These are phyloP conservation scores for Pyrenochaeta sp. DNA, from an alignment of 2,329 filamentous ascomycete species.

Conservation along the genomic window DNA sequence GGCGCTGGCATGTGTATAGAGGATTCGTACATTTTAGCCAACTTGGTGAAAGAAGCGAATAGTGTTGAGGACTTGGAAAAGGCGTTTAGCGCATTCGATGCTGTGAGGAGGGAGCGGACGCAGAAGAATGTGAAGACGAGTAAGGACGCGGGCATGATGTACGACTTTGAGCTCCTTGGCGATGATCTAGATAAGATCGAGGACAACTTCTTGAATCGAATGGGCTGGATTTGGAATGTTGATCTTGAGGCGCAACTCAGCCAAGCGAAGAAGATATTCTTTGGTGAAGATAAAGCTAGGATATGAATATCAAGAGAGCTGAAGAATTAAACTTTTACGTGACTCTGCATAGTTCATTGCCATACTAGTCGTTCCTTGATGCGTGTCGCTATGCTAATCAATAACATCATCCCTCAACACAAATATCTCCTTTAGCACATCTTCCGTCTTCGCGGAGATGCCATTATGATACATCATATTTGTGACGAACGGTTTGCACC, in stretches of 20 bases:
- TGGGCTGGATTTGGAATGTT: constrained; percentile 54
- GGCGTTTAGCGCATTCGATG: constrained; percentile 41
- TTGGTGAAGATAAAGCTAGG: constrained; percentile 12
- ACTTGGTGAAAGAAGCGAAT: constrained; percentile 39
- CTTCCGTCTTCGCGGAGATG: constrained; percentile 74
- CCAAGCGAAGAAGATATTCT: constrained; percentile 41
- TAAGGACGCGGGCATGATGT: constrained; percentile 46
- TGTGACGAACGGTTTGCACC: constrained; percentile 82
- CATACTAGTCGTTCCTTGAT: not conserved
- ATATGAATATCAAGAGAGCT: constrained; percentile 1
- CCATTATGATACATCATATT: constrained; percentile 91
- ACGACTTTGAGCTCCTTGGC: constrained; percentile 50
- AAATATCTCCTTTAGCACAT: constrained; percentile 80
- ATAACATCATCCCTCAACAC: constrained; percentile 75
- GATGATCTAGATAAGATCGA: constrained; percentile 52
- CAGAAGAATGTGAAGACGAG: constrained; percentile 42
- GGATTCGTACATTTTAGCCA: constrained; percentile 54
- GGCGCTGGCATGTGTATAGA: constrained; percentile 67
- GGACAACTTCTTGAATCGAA: constrained; percentile 39
- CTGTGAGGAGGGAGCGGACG: constrained; percentile 37
- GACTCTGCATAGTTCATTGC: not conserved
- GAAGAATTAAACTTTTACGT: not conserved
- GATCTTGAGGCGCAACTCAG: constrained; percentile 48
- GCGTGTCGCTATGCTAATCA: constrained; percentile 51
- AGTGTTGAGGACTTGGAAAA: constrained; percentile 43